Evolutionary conservation across 148 eudicot genomes (phyloP), one percentile per base, ranked within the genome.

Genomic region (Heliosperma pusillum): DNA sequence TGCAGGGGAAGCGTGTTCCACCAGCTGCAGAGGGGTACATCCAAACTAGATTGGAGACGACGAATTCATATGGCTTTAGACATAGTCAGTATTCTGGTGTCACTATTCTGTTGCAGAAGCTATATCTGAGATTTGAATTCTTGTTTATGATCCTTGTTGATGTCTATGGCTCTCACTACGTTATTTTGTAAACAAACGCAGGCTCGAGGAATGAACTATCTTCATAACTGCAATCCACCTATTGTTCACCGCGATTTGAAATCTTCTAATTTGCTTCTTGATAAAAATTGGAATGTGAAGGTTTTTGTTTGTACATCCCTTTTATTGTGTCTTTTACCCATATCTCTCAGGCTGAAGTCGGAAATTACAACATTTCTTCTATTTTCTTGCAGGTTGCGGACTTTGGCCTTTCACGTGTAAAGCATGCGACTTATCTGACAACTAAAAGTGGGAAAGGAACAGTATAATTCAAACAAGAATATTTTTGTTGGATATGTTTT

Each of bases 131-230:
- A 44, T 71, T 58, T 75, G 29, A n/a, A 56, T 65, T 52, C 40
- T 72, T 19, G 10, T 16, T 45, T 52, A 26, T 64, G 52, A 65
- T 61, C 27, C 25, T 66, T 5, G 22, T 11, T 20, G 29, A 55
- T 44, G 44, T 58, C 55, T 72, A 27, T 22, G 56, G 44, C 74
- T 69, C 59, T 30, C 68, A 47, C 69, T 73, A 63, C 57, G 25
- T 45, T 53, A 29, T 65, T 56, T 75, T 72, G 57, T 55, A 22
- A 70, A 77, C 40, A 36, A 27, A 55, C 74, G 64, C 86, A 95
- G 99, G 99, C 93, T 71, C 86, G 97, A 55, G 99, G 99, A 52
- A 85, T 95, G 97, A 92, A 90, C 80, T 89, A 95, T 87, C 97
- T 95, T 75, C 99, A 95, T 77, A 97, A 86, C 70, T 88, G 85